phyloP scores from a whole-genome alignment of 345 rosid species.

The Salix exigua region DNA sequence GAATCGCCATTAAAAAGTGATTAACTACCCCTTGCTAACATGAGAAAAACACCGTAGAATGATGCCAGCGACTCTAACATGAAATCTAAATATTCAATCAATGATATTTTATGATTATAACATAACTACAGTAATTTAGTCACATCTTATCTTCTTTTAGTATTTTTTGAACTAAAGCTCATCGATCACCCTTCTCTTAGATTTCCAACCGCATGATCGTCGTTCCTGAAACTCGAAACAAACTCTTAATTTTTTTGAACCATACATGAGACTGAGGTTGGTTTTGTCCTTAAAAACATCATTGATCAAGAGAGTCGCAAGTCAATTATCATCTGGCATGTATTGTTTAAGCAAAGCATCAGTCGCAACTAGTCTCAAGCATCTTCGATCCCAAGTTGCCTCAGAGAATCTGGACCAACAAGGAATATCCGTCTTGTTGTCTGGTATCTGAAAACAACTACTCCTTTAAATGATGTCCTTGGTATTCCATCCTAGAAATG shows the following conservation, averaged over 20 bases:
- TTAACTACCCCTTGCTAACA: background rate
- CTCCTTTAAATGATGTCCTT: slow-evolving; percentile 90
- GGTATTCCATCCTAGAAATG: slow-evolving; percentile 84
- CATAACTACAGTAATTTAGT: too few species aligned
- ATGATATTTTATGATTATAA: too few species aligned
- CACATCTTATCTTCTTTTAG: too few species aligned
- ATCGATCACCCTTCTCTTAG: background rate
- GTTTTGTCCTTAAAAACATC: background rate
- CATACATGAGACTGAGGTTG: too few species aligned
- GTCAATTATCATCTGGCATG: background rate
- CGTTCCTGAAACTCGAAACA: background rate
- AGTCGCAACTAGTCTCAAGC: slow-evolving; percentile 23
- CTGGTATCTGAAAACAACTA: slow-evolving; percentile 71
- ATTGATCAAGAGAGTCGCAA: background rate
- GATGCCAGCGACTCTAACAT: slow-evolving; percentile 51
- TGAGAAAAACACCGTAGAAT: slow-evolving; percentile 32
- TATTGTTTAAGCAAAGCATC: background rate
- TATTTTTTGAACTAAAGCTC: too few species aligned
- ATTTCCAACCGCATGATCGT: background rate
- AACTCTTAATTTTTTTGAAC: too few species aligned
- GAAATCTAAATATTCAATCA: slow-evolving; percentile 17
- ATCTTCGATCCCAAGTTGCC: slow-evolving; percentile 56
- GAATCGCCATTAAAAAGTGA: background rate
- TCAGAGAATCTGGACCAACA: slow-evolving; percentile 60
- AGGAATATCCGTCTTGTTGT: slow-evolving; percentile 64